Evolutionary conservation across 176 grass and related monocot genomes (phyloP), one percentile per base, ranked within the genome.

Genomic region (Dactylis glomerata): DNA sequence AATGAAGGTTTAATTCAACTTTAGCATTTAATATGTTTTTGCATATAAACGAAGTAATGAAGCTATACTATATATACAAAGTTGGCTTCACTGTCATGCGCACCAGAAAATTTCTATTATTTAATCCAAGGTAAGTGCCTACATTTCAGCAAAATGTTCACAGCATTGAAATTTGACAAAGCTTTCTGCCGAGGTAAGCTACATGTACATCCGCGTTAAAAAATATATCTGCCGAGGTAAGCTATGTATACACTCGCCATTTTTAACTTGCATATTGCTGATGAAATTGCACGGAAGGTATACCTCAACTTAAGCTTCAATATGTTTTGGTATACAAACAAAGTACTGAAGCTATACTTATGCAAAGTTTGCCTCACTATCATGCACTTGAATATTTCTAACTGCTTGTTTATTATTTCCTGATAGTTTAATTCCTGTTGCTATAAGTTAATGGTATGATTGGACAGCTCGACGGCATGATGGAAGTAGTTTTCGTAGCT

Each of bases 401-500:
- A 1, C 59, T 57, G 16, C 11, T 79, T 78, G 5, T 79, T 86
- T 68, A 42, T 50, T 42, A 4, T 75, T 76, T 49, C 36, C 32
- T 9, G 55, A 61, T 80, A 79, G 75, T 84, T 75, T 47, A 75
- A 50, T 65, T 33, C 42, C 26, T 32, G 3, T 73, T 56, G 78
- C 34, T 31, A 44, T 78, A 66, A 37, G 33, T 24, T 65, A 82
- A 70, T 41, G 31, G 23, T 74, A 75, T 45, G 30, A 89, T 85
- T 24, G 28, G 69, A 85, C 55, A 45, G 80, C 73, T 47, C 40
- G 57, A 76, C 59, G 33, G 32, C 78, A 71, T 68, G 83, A 62
- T 76, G 51, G 59, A 84, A 69, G 62, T 85, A 77, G 62, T 19
- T 73, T 66, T 73, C 67, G 73, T 44, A 31, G 56, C 17, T 78